A percentile compares a stretch with the other conserved stretches of the same genome.
phyloP scores from a whole-genome alignment of 495 filamentous ascomycete species.

The Penicillium psychrofluorescens region DNA sequence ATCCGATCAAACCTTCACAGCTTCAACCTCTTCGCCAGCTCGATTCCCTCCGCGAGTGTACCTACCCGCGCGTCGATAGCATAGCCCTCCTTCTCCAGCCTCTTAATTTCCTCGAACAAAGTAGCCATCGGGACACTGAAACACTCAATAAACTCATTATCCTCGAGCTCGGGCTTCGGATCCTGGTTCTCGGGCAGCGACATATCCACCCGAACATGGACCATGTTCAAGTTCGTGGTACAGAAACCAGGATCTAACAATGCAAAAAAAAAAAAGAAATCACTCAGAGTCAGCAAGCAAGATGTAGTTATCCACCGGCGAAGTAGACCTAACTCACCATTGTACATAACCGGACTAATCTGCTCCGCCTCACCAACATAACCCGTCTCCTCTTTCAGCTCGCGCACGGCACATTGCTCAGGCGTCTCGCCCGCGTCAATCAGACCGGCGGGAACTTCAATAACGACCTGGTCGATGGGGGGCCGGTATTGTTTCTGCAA shows the following conservation, averaged over 20 bases:
- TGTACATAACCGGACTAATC: slow-evolving; percentile 21
- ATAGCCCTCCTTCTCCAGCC: slow-evolving; percentile 64
- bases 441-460: slow-evolving; percentile 83
- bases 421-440: slow-evolving; percentile 76
- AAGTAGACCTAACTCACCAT: slow-evolving; percentile 8
- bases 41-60: slow-evolving; percentile 78
- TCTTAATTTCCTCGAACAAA: slow-evolving; percentile 60
- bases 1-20: slow-evolving; percentile 2
- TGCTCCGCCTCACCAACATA: slow-evolving; percentile 63
- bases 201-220: slow-evolving; percentile 75
- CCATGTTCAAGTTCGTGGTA: slow-evolving; percentile 79
- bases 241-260: slow-evolving; percentile 63
- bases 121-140: slow-evolving; percentile 61
- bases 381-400: slow-evolving; percentile 91
- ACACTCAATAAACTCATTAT: slow-evolving; percentile 84
- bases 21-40: slow-evolving; percentile 59
- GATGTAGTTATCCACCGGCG: not conserved
- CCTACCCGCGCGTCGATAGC: slow-evolving; percentile 82
- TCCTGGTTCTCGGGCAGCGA: slow-evolving; percentile 58
- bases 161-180: slow-evolving; percentile 68
- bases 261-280: not conserved
- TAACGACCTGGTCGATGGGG: slow-evolving; percentile 66
- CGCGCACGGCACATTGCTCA: slow-evolving; percentile 74
- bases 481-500: slow-evolving; percentile 87
- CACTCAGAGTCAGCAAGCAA: not conserved